These are phyloP conservation scores for Rhizoctonia solani DNA, from an alignment of 1,284 basidiomycete genomes.

Conservation along the genomic window DNA sequence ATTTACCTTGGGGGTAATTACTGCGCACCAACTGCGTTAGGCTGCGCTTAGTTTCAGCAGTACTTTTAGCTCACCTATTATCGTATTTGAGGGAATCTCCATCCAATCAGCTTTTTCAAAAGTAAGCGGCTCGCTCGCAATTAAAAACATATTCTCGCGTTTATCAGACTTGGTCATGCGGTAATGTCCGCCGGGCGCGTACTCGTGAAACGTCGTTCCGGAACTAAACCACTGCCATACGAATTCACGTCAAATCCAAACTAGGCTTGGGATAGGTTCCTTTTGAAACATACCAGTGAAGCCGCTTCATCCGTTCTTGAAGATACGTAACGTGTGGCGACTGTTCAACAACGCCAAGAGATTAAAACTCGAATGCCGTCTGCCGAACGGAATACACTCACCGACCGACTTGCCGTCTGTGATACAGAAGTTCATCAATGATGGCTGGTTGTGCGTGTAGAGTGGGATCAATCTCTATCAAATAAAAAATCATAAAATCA, in stretches of 20 bases:
- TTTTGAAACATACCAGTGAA: conserved; percentile 62
- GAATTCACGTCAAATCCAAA: background rate
- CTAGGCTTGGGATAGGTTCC: background rate
- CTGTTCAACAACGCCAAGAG: conserved; percentile 41
- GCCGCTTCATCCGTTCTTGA: conserved; percentile 91
- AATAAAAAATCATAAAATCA: conserved; percentile 34
- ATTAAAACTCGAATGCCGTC: background rate
- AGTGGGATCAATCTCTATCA: background rate
- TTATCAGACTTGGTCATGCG: conserved; percentile 97
- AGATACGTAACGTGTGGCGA: conserved; percentile 94
- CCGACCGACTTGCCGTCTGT: conserved; percentile 88
- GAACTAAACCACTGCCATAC: conserved; percentile 88
- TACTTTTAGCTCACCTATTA: conserved; percentile 55
- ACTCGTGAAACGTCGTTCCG: conserved; percentile 92
- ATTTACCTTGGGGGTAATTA: conserved; percentile 82
- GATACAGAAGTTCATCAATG: conserved; percentile 94
- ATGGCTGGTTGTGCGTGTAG: conserved; percentile 59
- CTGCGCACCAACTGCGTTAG: conserved; percentile 48
- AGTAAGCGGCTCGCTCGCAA: conserved; percentile 90
- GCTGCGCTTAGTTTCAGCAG: background rate
- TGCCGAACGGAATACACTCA: background rate
- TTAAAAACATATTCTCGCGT: conserved; percentile 92
- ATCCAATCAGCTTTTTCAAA: conserved; percentile 97
- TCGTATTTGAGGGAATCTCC: conserved; percentile 94
- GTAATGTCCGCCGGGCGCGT: conserved; percentile 82